phyloP scores from a whole-genome alignment of 2,329 filamentous ascomycete species.

The Fusarium kyushuense region DNA sequence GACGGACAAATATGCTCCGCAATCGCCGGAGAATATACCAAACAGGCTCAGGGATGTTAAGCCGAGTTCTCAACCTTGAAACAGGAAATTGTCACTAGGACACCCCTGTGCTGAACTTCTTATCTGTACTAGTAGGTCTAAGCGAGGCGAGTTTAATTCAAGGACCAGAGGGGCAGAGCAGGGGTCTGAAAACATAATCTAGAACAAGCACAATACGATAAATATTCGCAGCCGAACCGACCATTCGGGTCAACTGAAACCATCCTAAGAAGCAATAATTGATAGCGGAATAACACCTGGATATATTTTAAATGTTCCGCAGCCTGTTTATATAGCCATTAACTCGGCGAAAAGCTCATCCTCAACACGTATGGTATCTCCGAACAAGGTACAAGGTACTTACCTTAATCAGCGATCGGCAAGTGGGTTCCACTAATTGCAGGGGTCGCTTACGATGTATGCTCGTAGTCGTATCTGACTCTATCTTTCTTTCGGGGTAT shows the following conservation, averaged over 20 bases:
- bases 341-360: background rate
- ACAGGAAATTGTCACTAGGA: background rate
- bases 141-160: slow-evolving; percentile 1
- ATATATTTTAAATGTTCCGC: background rate
- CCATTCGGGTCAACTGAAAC: background rate
- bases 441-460: background rate
- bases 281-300: background rate
- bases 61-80: background rate
- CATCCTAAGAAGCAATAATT: background rate
- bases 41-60: background rate
- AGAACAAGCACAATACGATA: background rate
- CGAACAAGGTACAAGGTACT: background rate
- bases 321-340: background rate
- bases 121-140: background rate
- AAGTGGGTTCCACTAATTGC: background rate
- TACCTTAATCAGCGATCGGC: background rate
- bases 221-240: background rate
- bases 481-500: too few relatives aligned
- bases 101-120: background rate
- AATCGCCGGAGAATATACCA: background rate
- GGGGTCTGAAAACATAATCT: background rate
- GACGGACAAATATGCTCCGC: background rate
- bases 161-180: background rate
- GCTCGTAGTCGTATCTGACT: background rate
- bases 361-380: background rate